These are phyloP conservation scores for Aspergillus ochraceoroseus DNA, from an alignment of 2,329 filamentous ascomycete species.

Conservation along the genomic window DNA sequence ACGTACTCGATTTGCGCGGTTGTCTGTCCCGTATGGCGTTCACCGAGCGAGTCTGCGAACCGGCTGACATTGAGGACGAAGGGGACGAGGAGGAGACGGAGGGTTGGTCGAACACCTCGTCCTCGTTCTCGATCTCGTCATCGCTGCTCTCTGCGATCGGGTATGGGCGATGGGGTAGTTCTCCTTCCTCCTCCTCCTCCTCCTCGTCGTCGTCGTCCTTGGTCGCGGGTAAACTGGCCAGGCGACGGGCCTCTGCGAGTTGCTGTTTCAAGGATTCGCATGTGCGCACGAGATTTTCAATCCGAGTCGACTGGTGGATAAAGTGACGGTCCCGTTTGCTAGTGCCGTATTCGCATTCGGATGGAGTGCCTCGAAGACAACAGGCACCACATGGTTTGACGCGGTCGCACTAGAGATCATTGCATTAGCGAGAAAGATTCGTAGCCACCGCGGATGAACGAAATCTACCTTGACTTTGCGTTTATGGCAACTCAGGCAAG, in stretches of 20 bases:
- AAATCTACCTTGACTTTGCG: slow-evolving; percentile 32
- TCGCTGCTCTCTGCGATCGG: not conserved
- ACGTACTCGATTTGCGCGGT: slow-evolving; percentile 6
- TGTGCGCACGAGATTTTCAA: slow-evolving; percentile 25
- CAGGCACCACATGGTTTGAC: slow-evolving; percentile 32
- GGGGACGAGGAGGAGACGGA: not conserved
- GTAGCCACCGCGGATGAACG: too few species aligned
- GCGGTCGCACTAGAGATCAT: slow-evolving; percentile 25
- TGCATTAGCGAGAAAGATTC: not conserved
- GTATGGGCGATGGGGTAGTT: not conserved
- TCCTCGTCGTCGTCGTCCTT: slow-evolving; percentile 15
- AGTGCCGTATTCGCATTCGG: slow-evolving; percentile 31
- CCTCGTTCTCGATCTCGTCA: slow-evolving; percentile 5
- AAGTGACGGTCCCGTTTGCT: slow-evolving; percentile 31
- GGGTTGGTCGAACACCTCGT: not conserved
- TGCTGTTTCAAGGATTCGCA: slow-evolving; percentile 22
- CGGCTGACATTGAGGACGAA: not conserved
- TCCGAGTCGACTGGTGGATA: slow-evolving; percentile 28
- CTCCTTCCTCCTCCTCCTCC: slow-evolving; percentile 9
- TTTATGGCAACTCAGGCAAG: slow-evolving; percentile 30
- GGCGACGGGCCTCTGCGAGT: slow-evolving; percentile 19
- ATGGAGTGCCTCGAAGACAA: slow-evolving; percentile 29
- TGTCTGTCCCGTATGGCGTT: not conserved
- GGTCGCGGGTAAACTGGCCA: slow-evolving; percentile 17
- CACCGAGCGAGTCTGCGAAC: not conserved